Percentiles rank a stretch among this genome's conserved stretches.
Evolutionary conservation across 805 yeast species (phyloP).

Genomic region (Zygosaccharomyces bisporus): DNA sequence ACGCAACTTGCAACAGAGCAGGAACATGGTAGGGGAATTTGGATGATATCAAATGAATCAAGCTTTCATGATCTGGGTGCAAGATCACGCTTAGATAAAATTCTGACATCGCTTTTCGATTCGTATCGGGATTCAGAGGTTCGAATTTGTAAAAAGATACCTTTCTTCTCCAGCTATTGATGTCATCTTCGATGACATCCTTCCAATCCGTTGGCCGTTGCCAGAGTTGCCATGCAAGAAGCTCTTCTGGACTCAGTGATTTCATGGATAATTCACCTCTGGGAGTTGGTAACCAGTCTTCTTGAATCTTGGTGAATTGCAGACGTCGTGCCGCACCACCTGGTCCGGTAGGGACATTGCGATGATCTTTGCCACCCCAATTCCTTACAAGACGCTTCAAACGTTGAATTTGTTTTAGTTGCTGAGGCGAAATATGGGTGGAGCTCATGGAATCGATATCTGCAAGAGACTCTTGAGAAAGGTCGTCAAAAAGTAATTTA

Average conservation of each 20-base stretch:
- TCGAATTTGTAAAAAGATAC: conserved; percentile 58
- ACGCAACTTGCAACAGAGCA: conserved; percentile 73
- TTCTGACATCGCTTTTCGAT: conserved; percentile 37
- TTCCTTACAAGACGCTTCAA: conserved; percentile 56
- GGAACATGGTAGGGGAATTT: conserved; percentile 71
- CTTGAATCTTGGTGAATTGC: conserved; percentile 65
- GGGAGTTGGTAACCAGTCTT: conserved; percentile 74
- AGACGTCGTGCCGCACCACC: conserved; percentile 55
- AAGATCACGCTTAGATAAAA: conserved; percentile 64
- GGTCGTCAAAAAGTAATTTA: conserved; percentile 63
- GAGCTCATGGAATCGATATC: conserved; percentile 78
- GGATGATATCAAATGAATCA: conserved; percentile 52
- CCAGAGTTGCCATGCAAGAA: conserved; percentile 38
- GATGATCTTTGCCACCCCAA: conserved; percentile 80
- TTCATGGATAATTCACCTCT: conserved; percentile 60
- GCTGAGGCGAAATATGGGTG: conserved; percentile 63
- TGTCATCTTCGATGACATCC: conserved; percentile 45
- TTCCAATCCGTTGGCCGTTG: conserved; percentile 46
- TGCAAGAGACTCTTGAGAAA: conserved; percentile 62
- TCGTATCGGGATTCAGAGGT: conserved; percentile 37
- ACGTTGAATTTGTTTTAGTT: conserved; percentile 56
- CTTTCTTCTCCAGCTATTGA: conserved; percentile 36
- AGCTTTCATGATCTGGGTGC: conserved; percentile 75
- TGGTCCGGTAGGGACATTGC: conserved; percentile 62
- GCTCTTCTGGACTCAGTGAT: conserved; percentile 42